Percentiles rank a stretch among this genome's conserved stretches.
These are phyloP conservation scores for Melastoma malabathricum DNA, from an alignment of 345 rosid genomes.

Conservation along the genomic window DNA sequence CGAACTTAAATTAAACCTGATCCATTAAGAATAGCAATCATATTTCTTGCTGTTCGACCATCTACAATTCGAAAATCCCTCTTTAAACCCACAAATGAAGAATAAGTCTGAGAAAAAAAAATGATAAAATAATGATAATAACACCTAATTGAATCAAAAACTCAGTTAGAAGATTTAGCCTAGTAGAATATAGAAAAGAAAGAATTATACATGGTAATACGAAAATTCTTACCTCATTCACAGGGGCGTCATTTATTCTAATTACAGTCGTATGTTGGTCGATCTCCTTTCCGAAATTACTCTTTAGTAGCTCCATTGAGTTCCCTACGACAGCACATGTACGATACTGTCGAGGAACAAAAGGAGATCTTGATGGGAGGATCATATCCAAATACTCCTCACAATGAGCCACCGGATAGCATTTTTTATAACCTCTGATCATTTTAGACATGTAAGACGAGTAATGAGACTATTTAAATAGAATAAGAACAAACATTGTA, in stretches of 20 bases:
- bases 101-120: constrained; percentile 50
- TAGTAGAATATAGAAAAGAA: too few relatives aligned
- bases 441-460: constrained; percentile 9
- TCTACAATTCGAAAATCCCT: constrained; percentile 95
- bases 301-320: constrained; percentile 85
- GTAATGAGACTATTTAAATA: not conserved
- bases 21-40: constrained; percentile 70
- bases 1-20: too few relatives aligned
- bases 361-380: constrained; percentile 83
- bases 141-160: too few relatives aligned
- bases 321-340: constrained; percentile 93
- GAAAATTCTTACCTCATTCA: constrained; percentile 86
- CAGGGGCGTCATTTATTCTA: constrained; percentile 95
- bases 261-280: constrained; percentile 91
- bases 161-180: too few relatives aligned
- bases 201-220: too few relatives aligned
- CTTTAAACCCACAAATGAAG: constrained; percentile 78
- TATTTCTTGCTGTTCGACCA: constrained; percentile 92
- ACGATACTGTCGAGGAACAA: constrained; percentile 62
- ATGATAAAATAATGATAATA: constrained; percentile 10
- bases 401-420: constrained; percentile 70
- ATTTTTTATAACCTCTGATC: constrained; percentile 78
- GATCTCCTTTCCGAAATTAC: constrained; percentile 77
- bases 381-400: constrained; percentile 77
- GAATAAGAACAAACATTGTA: not conserved